Conservation (phyloP, 306 rosid genomes). For the Cicer cuneatum region DNA sequence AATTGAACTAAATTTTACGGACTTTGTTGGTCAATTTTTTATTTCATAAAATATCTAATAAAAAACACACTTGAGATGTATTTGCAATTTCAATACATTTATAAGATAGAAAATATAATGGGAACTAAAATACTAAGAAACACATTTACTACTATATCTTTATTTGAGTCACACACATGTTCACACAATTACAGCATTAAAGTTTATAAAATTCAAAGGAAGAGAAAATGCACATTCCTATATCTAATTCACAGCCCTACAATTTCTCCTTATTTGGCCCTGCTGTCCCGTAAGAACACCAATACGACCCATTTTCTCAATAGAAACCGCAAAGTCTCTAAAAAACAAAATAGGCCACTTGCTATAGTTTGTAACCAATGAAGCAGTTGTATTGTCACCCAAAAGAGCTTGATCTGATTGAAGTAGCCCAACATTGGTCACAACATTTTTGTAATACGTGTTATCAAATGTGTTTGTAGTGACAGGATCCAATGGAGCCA, state of each 20-base stretch:
- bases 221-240: neutral
- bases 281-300: slow-evolving; percentile 73
- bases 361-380: slow-evolving; percentile 65
- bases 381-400: slow-evolving; percentile 60
- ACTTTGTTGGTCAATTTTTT: too few species aligned
- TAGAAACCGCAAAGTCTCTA: slow-evolving; percentile 69
- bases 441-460: slow-evolving; percentile 65
- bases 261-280: slow-evolving; percentile 77
- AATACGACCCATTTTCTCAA: slow-evolving; percentile 73
- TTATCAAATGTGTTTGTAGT: slow-evolving; percentile 71
- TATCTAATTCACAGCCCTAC: slow-evolving; percentile 64
- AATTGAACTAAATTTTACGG: too few species aligned
- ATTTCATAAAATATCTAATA: too few species aligned
- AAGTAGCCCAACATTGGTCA: slow-evolving; percentile 72
- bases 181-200: too few species aligned
- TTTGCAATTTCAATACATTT: too few species aligned
- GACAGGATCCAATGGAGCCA: slow-evolving; percentile 67
- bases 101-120: too few species aligned
- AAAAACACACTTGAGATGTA: too few species aligned
- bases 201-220: too few species aligned
- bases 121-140: too few species aligned
- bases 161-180: too few species aligned
- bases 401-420: slow-evolving; percentile 82
- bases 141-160: too few species aligned
- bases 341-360: slow-evolving; percentile 60